These are phyloP conservation scores for Ascobolus immersus DNA, from an alignment of 495 filamentous ascomycete species.

Conservation along the genomic window DNA sequence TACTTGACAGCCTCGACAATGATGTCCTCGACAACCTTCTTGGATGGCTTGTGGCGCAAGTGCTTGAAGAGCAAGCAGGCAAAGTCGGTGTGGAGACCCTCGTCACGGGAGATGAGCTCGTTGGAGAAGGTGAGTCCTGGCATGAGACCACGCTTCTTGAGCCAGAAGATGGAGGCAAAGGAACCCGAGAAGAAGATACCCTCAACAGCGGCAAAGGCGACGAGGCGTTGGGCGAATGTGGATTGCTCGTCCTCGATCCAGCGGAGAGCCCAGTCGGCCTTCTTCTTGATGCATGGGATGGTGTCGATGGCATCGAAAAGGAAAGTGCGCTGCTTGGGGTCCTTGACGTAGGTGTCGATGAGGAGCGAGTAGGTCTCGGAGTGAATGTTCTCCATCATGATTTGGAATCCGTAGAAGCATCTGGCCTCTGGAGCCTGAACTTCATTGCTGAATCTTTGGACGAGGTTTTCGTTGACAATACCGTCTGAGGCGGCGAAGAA, in stretches of 20 bases:
- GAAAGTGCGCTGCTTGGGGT: slow-evolving; percentile 80
- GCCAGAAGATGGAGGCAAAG: slow-evolving; percentile 99
- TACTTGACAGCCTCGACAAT: slow-evolving; percentile 84
- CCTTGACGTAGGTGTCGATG: slow-evolving; percentile 99
- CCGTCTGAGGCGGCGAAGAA: slow-evolving; percentile 99
- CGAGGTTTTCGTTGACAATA: slow-evolving; percentile 97
- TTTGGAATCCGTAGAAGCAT: slow-evolving; percentile 99
- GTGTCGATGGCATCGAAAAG: slow-evolving; percentile 97
- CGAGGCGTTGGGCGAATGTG: slow-evolving; percentile 82
- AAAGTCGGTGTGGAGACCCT: slow-evolving; percentile 98
- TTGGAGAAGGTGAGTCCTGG: slow-evolving; percentile 96
- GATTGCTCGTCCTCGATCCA: slow-evolving; percentile 87
- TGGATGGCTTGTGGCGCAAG: slow-evolving; percentile 66
- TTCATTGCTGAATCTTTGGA: slow-evolving; percentile 92
- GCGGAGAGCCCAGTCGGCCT: slow-evolving; percentile 87
- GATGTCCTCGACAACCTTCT: slow-evolving; percentile 56
- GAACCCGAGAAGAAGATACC: slow-evolving; percentile 99
- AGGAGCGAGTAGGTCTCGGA: slow-evolving; percentile 97
- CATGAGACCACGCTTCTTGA: slow-evolving; percentile 99
- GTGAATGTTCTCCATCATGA: slow-evolving; percentile 99
- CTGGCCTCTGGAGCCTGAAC: slow-evolving; percentile 94
- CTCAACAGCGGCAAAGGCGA: slow-evolving; percentile 93
- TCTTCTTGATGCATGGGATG: slow-evolving; percentile 89
- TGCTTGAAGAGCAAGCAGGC: slow-evolving; percentile 92
- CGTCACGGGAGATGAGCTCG: slow-evolving; percentile 97